Evolutionary conservation across 2,329 filamentous ascomycete species (phyloP).

Genomic region (Lachnellula subtilissima): DNA sequence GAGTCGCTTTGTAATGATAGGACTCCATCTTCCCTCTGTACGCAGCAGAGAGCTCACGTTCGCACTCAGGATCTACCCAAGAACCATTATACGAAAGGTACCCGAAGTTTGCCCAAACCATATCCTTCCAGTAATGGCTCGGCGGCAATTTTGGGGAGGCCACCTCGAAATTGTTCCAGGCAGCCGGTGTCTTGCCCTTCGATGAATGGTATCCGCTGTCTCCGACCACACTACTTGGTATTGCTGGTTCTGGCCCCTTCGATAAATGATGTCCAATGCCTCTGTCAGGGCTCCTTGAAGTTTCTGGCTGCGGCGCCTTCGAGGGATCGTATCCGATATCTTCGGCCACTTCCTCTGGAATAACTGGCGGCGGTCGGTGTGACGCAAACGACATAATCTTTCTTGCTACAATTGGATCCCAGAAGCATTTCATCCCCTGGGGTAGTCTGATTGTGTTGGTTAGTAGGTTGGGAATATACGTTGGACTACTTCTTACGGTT

Average conservation of each 20-base stretch:
- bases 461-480: neutral
- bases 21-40: slow-evolving; percentile 5
- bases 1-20: neutral
- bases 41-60: slow-evolving; percentile 17
- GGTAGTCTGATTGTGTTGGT: slow-evolving; percentile 4
- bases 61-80: slow-evolving; percentile 30
- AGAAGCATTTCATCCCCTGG: slow-evolving; percentile 10
- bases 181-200: no score
- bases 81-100: slow-evolving; percentile 21
- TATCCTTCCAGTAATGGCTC: slow-evolving; percentile 22
- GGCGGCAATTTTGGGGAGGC: neutral
- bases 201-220: no score
- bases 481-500: slow-evolving; percentile 3
- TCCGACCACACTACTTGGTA: no score
- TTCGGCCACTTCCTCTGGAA: neutral
- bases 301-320: no score
- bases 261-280: no score
- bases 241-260: no score
- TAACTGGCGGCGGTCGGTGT: neutral
- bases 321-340: no score
- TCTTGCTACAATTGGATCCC: slow-evolving; percentile 14
- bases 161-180: no score
- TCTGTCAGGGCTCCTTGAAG: no score
- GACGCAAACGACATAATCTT: no score
- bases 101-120: slow-evolving; percentile 25